Base-by-base conservation (phyloP, 1,284 basidiomycete genomes). In the Leccinum fallax region DNA sequence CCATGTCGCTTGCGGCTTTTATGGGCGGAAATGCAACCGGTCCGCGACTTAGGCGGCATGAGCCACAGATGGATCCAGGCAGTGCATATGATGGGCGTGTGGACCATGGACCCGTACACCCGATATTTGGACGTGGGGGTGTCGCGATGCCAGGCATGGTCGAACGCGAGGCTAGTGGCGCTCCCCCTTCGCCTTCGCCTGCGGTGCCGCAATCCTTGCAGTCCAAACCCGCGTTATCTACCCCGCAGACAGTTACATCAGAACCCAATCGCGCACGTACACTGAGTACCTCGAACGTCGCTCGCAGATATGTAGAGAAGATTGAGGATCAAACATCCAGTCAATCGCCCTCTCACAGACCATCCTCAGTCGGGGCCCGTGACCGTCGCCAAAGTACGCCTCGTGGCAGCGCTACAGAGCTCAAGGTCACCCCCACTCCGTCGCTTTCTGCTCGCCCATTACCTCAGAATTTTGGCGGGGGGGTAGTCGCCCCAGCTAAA, bases 1-100 rank as follows among this genome's bases (percentile, higher is more conserved):
- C 71, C 16, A 82, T 88, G 8, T 92, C 91, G 1, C 81, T 93
- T 19, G 91, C 91, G 2, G 81, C 87, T 2, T 91, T 92, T 72
- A 92, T 93, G 63, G 91, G 91, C 51, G 90, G 90, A 4, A 66
- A 78, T 0, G 82, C 81, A 53, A 86, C 88, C 24, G 84, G 81
- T 19, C 91, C 91, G 8, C 80, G 86, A 49, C 80, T 93, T 38
- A 92, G 83, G 64, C 83, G 80, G 60, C 89, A 87, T 69, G 84
- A 86, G 16, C 85, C 89, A 6, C 91, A 93, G 71, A 80, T 80
- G 66, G 85, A 93, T 76, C 80, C 83, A 63, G 83, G 89, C 70
- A 82, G 83, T 3, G 85, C 83, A 1, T 84, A 87, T 67, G 90
- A 88, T 67, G 83, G 85, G 58, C 87, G 90, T 66, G 81, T 75